Evolutionary conservation across 768 basidiomycete species (phyloP), one percentile per base, ranked within the genome.

Genomic region (Lentinula raphanica): DNA sequence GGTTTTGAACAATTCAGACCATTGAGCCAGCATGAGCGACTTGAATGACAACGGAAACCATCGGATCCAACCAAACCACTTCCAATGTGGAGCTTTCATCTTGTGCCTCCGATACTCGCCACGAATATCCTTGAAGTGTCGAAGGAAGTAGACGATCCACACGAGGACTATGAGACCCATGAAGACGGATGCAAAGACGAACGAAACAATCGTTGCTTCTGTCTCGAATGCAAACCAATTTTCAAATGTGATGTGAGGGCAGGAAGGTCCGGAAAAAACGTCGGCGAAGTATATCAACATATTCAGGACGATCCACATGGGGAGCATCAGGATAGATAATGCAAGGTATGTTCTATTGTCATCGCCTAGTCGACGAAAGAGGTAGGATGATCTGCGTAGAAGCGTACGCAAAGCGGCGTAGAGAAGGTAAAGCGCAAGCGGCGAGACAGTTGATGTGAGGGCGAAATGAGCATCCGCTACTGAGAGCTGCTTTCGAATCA

Each of bases 381-480:
- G 44, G 17, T 49, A 35, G 23, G 46, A 49, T 13, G 25, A 21
- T 32, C 36, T 60, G 19, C 21, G 56, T 44, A 56, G 27, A 13
- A 56, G 12, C 21, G 45, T 42, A 4, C 59, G 46, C 12, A 49
- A 13, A 4, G 54, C 45, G 4, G 54, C 53, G 19, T 49, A 59
- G 12, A 59, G 27, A 15, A 59, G 46, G 46, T 59, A 59, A 21
- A 59, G 23, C 5, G 59, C 27, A 46, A 59, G 53, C 42, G 59
- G 59, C 5, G 59, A 59, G 31, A 59, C 46, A 11, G 53, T 60
- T 15, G 46, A 54, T 5, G 54, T 54, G 27, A 59, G 39, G 12
- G 59, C 54, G 28, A 59, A 59, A 54, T 59, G 59, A 9, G 59
- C 42, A 40, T 59, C 53, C 28, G 54, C 40, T 29, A 59, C 27